Conservation (phyloP, 305 asterid genomes). For the Fraxinus angustifolia region DNA sequence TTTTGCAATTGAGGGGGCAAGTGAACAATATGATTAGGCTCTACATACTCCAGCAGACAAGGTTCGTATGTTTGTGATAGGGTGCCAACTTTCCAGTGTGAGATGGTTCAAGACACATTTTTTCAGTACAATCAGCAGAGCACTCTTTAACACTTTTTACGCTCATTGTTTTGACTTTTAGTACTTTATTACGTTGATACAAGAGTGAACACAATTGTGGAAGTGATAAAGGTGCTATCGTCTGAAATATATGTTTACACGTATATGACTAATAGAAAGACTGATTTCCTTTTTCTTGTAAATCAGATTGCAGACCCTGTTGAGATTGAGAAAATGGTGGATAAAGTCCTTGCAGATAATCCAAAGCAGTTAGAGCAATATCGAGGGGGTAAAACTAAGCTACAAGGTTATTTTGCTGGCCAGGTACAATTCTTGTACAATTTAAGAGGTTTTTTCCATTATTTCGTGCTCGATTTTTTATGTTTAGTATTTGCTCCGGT, state of each 20-base stretch:
- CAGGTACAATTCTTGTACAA: conserved; percentile 51
- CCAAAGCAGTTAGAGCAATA: conserved; percentile 90
- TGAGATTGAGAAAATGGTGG: conserved; percentile 91
- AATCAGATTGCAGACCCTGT: conserved; percentile 75
- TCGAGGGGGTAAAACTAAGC: conserved; percentile 85
- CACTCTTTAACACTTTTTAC: not conserved
- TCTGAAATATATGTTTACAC: not conserved
- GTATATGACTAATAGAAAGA: not conserved
- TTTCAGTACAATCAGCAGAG: not conserved
- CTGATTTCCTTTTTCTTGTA: not conserved
- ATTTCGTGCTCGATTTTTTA: conserved; percentile 1
- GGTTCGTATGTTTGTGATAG: not conserved
- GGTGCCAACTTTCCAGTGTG: not conserved
- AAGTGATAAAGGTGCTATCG: not conserved
- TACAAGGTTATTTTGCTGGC: conserved; percentile 93
- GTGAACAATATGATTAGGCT: not conserved
- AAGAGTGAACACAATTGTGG: not conserved
- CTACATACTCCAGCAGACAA: not conserved
- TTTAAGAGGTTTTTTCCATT: not conserved
- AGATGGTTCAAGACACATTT: not conserved
- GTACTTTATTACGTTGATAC: not conserved
- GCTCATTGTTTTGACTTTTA: not conserved
- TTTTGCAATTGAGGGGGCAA: not conserved
- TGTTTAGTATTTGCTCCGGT: not conserved
- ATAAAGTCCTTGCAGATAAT: conserved; percentile 68